Percentiles rank a stretch among this genome's conserved stretches.
Evolutionary conservation across 805 yeast genomes (phyloP).

Genomic region (Cyberlindnera xylosilytica): DNA sequence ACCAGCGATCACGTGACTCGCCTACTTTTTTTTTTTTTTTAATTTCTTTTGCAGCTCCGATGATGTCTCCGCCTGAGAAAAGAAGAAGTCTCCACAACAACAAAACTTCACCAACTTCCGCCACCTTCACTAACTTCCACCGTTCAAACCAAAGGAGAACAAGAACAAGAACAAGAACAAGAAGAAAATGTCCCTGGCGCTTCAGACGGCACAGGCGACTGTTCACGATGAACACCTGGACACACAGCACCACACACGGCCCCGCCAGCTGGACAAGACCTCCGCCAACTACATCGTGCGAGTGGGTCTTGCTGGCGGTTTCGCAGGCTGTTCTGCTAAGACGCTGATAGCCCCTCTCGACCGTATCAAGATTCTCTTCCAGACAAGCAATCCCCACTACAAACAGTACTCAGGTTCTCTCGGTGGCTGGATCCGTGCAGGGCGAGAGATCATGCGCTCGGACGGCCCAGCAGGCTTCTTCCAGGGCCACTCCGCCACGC

Average conservation of each 20-base stretch:
- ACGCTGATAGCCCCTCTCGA: conserved; percentile 94
- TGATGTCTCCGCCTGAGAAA: background rate
- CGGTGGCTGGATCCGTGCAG: conserved; percentile 73
- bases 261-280: conserved; percentile 50
- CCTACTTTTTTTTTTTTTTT: background rate
- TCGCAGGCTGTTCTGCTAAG: conserved; percentile 95
- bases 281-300: conserved; percentile 75
- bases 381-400: conserved; percentile 91
- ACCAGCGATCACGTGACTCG: background rate
- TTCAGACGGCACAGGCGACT: background rate
- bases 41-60: background rate
- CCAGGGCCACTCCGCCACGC: conserved; percentile 94
- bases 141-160: no score
- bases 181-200: conserved; percentile 2
- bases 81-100: background rate
- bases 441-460: conserved; percentile 53
- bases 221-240: background rate
- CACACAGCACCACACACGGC: background rate
- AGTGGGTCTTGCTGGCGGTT: conserved; percentile 91
- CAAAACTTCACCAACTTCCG: no score
- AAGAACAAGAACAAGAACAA: no score
- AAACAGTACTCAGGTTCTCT: conserved; percentile 76
- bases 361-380: conserved; percentile 91
- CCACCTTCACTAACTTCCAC: no score
- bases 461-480: conserved; percentile 83